A percentile compares a stretch with the other conserved stretches of the same genome.
Evolutionary conservation across 768 basidiomycete genomes (phyloP).

Genomic region (Naganishia onofrii): DNA sequence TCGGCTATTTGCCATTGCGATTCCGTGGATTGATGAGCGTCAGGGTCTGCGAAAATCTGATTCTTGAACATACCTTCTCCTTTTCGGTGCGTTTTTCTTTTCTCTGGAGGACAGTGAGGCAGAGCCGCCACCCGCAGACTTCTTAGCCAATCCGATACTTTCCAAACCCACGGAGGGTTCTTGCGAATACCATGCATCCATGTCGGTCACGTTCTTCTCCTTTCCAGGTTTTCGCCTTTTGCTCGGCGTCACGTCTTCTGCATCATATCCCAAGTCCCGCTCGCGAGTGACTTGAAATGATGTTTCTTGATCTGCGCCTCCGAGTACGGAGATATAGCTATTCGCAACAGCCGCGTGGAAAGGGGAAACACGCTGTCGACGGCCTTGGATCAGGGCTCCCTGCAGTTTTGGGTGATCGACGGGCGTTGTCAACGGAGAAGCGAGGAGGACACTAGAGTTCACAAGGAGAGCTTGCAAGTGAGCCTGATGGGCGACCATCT

Average conservation of each 20-base stretch:
- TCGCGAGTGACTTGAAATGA: neutral
- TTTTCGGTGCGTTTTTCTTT: neutral
- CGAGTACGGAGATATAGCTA: neutral
- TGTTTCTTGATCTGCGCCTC: neutral
- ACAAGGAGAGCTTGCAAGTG: conserved; percentile 48
- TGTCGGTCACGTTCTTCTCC: conserved; percentile 10
- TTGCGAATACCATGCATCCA: neutral
- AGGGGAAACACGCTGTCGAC: neutral
- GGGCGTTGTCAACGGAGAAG: conserved; percentile 29
- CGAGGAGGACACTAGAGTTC: conserved; percentile 48
- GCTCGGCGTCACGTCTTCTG: conserved; percentile 19
- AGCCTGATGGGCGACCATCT: conserved; percentile 52
- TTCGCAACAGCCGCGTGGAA: neutral
- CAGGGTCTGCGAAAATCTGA: too few species aligned
- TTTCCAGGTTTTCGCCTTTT: conserved; percentile 30
- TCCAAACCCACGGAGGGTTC: neutral
- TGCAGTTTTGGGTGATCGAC: neutral
- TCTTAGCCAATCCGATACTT: neutral
- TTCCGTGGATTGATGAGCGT: too few species aligned
- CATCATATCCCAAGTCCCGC: neutral
- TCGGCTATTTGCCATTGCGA: too few species aligned
- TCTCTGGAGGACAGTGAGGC: neutral
- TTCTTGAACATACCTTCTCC: neutral
- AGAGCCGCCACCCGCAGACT: neutral
- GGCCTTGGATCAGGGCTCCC: neutral